phyloP scores from a whole-genome alignment of 495 filamentous ascomycete genomes.

The Xylaria castorea region DNA sequence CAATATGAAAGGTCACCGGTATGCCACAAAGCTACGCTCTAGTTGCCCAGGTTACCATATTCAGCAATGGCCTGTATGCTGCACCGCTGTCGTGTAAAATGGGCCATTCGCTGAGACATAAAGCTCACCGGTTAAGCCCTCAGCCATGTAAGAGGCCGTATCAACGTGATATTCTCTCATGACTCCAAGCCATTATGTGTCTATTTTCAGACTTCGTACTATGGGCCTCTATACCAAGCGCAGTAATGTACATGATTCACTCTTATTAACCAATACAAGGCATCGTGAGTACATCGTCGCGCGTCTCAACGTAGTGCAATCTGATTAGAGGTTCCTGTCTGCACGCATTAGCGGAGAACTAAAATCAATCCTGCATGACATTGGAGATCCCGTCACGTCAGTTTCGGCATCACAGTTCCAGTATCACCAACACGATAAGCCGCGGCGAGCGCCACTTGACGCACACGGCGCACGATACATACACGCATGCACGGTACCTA shows the following conservation, averaged over 20 bases:
- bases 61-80: not conserved
- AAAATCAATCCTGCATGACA: not conserved
- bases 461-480: not conserved
- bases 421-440: not conserved
- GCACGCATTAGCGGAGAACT: not conserved
- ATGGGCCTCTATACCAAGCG: not conserved
- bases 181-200: not conserved
- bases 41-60: not conserved
- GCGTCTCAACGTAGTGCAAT: not conserved
- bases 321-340: not conserved
- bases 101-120: not conserved
- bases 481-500: not conserved
- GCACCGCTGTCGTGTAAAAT: not conserved
- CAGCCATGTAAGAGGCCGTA: not conserved
- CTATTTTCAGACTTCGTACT: not conserved
- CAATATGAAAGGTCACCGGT: not conserved
- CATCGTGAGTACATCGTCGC: not conserved
- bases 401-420: not conserved
- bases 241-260: not conserved
- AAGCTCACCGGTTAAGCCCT: not conserved
- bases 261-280: not conserved
- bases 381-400: not conserved
- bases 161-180: not conserved
- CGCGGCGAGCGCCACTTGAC: not conserved
- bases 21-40: not conserved